A percentile compares a stretch with the other conserved stretches of the same genome.
phyloP scores from a whole-genome alignment of 2,329 filamentous ascomycete species.

The Penicillium hesseltinei region DNA sequence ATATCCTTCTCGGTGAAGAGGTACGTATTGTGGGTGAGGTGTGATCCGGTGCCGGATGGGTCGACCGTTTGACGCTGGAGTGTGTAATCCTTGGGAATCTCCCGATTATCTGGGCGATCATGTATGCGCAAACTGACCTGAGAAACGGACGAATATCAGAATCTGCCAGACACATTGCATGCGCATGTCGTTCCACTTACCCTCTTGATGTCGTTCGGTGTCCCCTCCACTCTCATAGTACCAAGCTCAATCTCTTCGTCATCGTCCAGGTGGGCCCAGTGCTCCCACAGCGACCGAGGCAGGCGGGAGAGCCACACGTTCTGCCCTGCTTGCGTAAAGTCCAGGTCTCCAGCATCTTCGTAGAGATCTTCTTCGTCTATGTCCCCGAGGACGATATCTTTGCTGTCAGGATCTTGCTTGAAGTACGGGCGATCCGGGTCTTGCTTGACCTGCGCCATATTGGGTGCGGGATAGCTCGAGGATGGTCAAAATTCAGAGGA shows the following conservation, averaged over 20 bases:
- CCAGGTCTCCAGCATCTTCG: conserved; percentile 64
- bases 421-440: conserved; percentile 43
- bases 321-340: conserved; percentile 53
- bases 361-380: conserved; percentile 67
- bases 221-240: conserved; percentile 62
- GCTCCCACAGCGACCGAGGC: conserved; percentile 76
- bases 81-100: conserved; percentile 84
- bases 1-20: conserved; percentile 93
- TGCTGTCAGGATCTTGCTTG: conserved; percentile 43
- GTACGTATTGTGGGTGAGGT: conserved; percentile 73
- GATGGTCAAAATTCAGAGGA: neutral
- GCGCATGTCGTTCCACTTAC: conserved; percentile 28
- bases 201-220: conserved; percentile 53
- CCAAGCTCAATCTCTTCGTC: conserved; percentile 80
- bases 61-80: conserved; percentile 65
- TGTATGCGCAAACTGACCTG: conserved; percentile 68
- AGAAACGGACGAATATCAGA: conserved; percentile 34
- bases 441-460: conserved; percentile 41
- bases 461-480: conserved; percentile 8
- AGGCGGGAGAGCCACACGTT: conserved; percentile 71
- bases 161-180: conserved; percentile 9
- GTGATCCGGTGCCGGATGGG: conserved; percentile 35
- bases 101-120: conserved; percentile 65
- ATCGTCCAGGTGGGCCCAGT: conserved; percentile 73
- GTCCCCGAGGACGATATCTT: conserved; percentile 34